Evolutionary conservation across 495 filamentous ascomycete species (phyloP), one percentile per base, ranked within the genome.

Genomic region (Cercophora sp.): DNA sequence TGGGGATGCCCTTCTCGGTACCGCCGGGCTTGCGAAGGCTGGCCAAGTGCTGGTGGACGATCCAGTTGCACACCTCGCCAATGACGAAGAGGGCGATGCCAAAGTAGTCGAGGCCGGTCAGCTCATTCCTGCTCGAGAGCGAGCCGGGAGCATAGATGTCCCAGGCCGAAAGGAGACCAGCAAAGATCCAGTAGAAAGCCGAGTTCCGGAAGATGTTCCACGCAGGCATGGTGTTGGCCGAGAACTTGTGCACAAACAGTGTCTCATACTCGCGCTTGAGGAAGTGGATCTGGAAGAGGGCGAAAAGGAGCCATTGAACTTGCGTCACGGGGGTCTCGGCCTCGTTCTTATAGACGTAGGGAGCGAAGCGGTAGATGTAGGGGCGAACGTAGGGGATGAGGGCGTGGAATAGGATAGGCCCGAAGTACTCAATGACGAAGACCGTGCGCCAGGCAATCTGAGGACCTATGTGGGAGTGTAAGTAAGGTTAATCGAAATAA

Each of bases 181-280:
- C 82, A 45, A 94, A 68, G 10, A 86, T 57, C 90, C 92, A 96
- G 81, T 95, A 95, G 71, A 94, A 92, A 32, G 79, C 81, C 48
- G 82, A 87, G 75, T 96, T 96, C 66, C 92, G 92, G 81, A 92
- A 84, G 65, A 93, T 87, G 72, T 92, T 93, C 64, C 68, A 70
- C 49, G 80, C 81, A 27, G 92, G 91, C 91, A 96, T 96, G 35
- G 90, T 97, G 57, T 88, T 88, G 41, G 84, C 80, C 64, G 88
- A 91, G 81, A 98, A 98, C 66, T 88, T 88, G 77, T 98, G 93
- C 51, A 98, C 82, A 70, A 91, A 96, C 49, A 96, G 55, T 13
- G 91, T 96, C 73, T 98, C 93, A 51, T 86, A 81, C 72, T 97
- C 94, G 61, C 93, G 90, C 77, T 98, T 98, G 59, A 89, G 58